Evolutionary conservation across 306 rosid genomes (phyloP).

Genomic region (Vicia villosa): DNA sequence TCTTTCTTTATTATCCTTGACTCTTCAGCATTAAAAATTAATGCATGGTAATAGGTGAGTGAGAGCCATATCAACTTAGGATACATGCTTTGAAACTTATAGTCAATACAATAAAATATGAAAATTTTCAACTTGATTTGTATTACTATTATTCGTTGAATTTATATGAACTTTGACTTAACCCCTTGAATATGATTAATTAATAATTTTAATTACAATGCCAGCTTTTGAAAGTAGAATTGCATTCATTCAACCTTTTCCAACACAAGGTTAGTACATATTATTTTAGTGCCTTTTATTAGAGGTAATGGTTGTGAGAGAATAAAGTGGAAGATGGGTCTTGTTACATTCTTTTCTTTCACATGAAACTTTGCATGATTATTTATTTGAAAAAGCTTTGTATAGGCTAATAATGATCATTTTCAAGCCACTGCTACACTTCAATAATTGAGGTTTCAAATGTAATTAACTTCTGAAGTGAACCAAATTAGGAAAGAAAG

Average conservation of each 20-base stretch:
- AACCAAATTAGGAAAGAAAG: not conserved
- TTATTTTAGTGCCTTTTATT: not conserved
- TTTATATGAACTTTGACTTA: not conserved
- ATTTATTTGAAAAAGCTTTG: not conserved
- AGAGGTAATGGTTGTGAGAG: constrained; percentile 8
- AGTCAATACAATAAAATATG: constrained; percentile 5
- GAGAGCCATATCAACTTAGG: not conserved
- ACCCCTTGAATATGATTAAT: not conserved
- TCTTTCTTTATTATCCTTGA: constrained; percentile 29
- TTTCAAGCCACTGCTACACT: not conserved
- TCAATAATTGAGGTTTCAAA: not conserved
- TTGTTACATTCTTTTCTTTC: constrained; percentile 4
- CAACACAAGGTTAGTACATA: too few relatives aligned
- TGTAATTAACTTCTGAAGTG: not conserved
- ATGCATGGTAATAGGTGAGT: constrained; percentile 20
- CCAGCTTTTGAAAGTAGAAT: constrained; percentile 9
- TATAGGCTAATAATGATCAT: not conserved
- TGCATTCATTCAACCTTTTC: not conserved
- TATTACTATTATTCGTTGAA: constrained; percentile 17
- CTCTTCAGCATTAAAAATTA: constrained; percentile 30
- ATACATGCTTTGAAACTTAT: not conserved
- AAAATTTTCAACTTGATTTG: constrained; percentile 37
- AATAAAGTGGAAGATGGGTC: constrained; percentile 6
- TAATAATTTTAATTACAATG: not conserved
- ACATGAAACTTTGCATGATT: not conserved